A percentile compares a stretch with the other conserved stretches of the same genome.
These are phyloP conservation scores for Rubia yunnanensis DNA, from an alignment of 257 asterid species.

Conservation along the genomic window DNA sequence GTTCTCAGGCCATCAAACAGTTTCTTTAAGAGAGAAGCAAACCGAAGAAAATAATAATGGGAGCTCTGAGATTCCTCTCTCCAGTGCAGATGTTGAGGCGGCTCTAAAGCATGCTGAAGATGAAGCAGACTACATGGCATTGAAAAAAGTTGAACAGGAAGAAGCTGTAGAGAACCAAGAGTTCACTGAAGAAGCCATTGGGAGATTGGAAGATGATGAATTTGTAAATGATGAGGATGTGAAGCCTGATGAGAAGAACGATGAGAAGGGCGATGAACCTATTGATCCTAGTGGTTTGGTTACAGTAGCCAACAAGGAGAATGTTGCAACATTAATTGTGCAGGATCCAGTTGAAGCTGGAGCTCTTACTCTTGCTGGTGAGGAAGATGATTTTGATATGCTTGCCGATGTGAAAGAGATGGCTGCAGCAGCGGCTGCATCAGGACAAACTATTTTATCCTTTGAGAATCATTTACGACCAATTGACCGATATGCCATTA, in stretches of 20 bases:
- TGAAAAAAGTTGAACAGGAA: constrained; percentile 95
- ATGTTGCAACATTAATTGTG: constrained; percentile 17
- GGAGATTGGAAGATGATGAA: constrained; percentile 86
- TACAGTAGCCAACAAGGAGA: constrained; percentile 35
- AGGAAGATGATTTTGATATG: constrained; percentile 89
- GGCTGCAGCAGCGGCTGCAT: constrained; percentile 96
- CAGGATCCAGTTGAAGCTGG: constrained; percentile 46
- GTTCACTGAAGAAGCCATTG: constrained; percentile 88
- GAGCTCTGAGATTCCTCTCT: constrained; percentile 45
- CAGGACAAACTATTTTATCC: constrained; percentile 74
- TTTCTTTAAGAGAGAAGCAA: constrained; percentile 28
- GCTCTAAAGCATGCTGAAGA: constrained; percentile 96
- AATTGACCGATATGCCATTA: constrained; percentile 84
- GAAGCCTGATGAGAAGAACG: constrained; percentile 59
- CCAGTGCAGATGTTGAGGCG: constrained; percentile 89
- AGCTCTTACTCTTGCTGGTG: constrained; percentile 37
- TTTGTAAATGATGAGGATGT: constrained; percentile 73
- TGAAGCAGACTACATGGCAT: constrained; percentile 99
- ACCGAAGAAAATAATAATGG: constrained; percentile 32
- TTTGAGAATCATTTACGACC: constrained; percentile 92
- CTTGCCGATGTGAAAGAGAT: constrained; percentile 92
- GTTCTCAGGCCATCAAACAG: constrained; percentile 62
- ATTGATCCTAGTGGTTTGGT: constrained; percentile 33
- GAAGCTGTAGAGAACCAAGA: constrained; percentile 99
- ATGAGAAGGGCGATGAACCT: constrained; percentile 51